Conservation (phyloP, 1,284 basidiomycete species). For the Austropuccinia psidii region DNA sequence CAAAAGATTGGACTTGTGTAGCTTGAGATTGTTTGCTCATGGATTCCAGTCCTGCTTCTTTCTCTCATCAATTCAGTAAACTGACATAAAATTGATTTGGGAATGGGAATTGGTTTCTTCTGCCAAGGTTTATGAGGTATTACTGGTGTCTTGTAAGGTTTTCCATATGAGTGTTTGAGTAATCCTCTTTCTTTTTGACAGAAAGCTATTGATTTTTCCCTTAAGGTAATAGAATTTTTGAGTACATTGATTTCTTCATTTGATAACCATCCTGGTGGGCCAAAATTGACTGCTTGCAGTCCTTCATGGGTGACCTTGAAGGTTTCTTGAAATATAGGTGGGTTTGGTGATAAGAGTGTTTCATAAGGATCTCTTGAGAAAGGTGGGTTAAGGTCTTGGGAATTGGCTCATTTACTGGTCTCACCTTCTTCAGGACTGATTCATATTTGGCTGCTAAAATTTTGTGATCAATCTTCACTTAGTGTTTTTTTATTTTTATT, state of each 20-base stretch:
- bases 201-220: not conserved
- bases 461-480: too few relatives aligned
- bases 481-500: too few relatives aligned
- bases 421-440: not conserved
- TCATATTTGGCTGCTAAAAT: not conserved
- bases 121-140: conserved; percentile 4
- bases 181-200: not conserved
- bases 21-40: not conserved
- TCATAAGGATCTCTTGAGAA: not conserved
- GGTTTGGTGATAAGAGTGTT: not conserved
- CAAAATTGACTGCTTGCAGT: not conserved
- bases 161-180: conserved; percentile 2
- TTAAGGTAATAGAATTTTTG: not conserved
- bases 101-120: not conserved
- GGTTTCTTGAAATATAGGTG: not conserved
- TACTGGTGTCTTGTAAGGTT: conserved; percentile 8
- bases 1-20: too few relatives aligned
- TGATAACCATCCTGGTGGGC: not conserved
- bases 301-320: not conserved
- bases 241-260: not conserved
- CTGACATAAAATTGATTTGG: not conserved
- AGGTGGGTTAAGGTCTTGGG: not conserved
- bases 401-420: conserved; percentile 10
- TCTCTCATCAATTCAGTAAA: not conserved
- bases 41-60: not conserved